Evolutionary conservation across 768 basidiomycete species (phyloP).

Genomic region (Floccularia luteovirens): DNA sequence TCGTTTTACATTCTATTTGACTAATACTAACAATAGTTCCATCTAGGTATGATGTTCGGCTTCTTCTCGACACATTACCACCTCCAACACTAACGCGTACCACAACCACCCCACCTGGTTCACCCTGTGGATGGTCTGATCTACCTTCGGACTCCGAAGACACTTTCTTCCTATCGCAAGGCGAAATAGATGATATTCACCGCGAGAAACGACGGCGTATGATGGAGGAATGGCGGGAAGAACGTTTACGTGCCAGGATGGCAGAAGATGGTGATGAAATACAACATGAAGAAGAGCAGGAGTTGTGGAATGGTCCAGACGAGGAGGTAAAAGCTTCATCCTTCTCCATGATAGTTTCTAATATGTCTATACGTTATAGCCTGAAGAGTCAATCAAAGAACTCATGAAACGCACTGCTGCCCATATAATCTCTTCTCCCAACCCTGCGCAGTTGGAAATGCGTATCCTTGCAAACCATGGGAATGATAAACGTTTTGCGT

Average conservation of each 20-base stretch:
- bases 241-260: slow-evolving; percentile 53
- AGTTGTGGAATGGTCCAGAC: slow-evolving; percentile 61
- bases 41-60: not conserved
- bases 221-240: slow-evolving; percentile 52
- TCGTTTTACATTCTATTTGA: not conserved
- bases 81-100: not conserved
- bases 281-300: slow-evolving; percentile 25
- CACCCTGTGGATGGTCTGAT: slow-evolving; percentile 73
- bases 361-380: slow-evolving; percentile 25
- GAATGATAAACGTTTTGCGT: slow-evolving; percentile 69
- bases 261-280: slow-evolving; percentile 31
- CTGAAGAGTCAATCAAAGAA: slow-evolving; percentile 47
- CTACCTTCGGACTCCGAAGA: slow-evolving; percentile 84
- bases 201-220: slow-evolving; percentile 60
- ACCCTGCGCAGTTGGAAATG: slow-evolving; percentile 79
- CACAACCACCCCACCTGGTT: slow-evolving; percentile 16
- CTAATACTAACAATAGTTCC: not conserved
- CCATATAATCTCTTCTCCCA: slow-evolving; percentile 64
- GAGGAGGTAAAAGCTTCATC: slow-evolving; percentile 45
- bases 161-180: slow-evolving; percentile 67
- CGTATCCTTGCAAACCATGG: slow-evolving; percentile 86
- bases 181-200: slow-evolving; percentile 59
- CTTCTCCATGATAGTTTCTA: not conserved
- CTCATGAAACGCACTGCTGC: slow-evolving; percentile 72
- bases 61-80: not conserved